Base-by-base conservation (phyloP, 2,329 filamentous ascomycete genomes). In the Cladophialophora yegresii region DNA sequence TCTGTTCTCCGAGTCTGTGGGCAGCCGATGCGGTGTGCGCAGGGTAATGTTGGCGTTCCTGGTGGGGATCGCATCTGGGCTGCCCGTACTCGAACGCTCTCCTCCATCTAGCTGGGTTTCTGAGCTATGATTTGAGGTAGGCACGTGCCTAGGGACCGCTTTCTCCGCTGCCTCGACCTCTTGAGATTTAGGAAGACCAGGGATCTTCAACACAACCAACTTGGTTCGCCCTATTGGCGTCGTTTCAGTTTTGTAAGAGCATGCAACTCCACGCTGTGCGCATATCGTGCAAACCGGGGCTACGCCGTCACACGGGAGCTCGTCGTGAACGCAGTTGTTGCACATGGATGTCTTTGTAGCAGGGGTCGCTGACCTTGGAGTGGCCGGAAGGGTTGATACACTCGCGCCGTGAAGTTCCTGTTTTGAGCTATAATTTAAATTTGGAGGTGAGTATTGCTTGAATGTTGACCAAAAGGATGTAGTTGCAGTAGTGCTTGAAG, bases 401-500 rank as follows among this genome's bases (percentile, higher is more conserved):
- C 1, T 12, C 3, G 3, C 8, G 22, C 26, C 16, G 3, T 9
- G 2, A 3, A n/a, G 16, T 32, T 4, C 28, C n/a, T 23, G 26
- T 4, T 28, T 28, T 33, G 22, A 16, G 28, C 16, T 28, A 20
- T 20, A 12, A 8, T 54, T 23, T 6, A 16, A 7, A 33, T 30
- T n/a, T 30, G 28, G 16, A 30, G 51, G 28, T 10, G 28, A 16
- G 51, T 54, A 54, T n/a, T 33, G 51, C 28, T 54, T 54, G 51
- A 54, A 54, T 30, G 23, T 4, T 6, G 23, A 20, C 28, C 23
- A 26, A 33, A 54, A 54, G 23, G 16, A 22, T 10, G 51, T 32
- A 20, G 51, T 54, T 32, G 26, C 30, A 9, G 23, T 30, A 28
- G 51, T 32, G 51, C 6, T 54, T 16, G 1, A 12, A n/a, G 28